A percentile compares a stretch with the other conserved stretches of the same genome.
Evolutionary conservation across 106 monocot genomes (phyloP).

Genomic region (Dendrobium catenatum): DNA sequence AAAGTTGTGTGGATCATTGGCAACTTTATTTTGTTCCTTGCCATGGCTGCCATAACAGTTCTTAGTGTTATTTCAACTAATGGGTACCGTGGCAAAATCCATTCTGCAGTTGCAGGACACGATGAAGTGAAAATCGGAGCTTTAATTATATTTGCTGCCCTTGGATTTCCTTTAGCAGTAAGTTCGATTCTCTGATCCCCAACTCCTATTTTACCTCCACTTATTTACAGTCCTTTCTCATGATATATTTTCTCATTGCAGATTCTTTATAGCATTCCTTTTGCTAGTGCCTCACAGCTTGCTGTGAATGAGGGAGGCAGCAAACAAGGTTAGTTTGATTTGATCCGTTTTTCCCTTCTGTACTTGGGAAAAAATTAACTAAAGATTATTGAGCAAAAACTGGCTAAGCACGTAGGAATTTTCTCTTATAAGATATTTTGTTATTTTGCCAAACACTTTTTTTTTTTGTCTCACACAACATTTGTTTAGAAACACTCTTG

Average conservation of each 20-base stretch:
- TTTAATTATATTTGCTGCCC: conserved; percentile 11
- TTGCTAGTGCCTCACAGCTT: conserved; percentile 13
- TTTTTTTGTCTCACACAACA: too few species aligned
- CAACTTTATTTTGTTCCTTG: conserved; percentile 2
- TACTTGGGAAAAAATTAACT: too few species aligned
- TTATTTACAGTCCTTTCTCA: neutral
- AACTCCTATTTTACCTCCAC: neutral
- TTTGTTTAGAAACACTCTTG: too few species aligned
- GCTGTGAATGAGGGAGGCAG: conserved; percentile 12
- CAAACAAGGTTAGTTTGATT: conserved; percentile 14
- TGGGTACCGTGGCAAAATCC: conserved; percentile 1
- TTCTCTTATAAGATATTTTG: too few species aligned
- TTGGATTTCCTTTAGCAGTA: conserved; percentile 26
- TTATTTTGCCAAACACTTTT: too few species aligned
- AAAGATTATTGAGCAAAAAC: too few species aligned
- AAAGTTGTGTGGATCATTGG: conserved; percentile 3
- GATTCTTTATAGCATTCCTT: conserved; percentile 22
- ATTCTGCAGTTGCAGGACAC: conserved; percentile 2
- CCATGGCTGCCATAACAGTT: conserved; percentile 3
- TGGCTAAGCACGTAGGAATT: neutral
- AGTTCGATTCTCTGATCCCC: conserved; percentile 2
- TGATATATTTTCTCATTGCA: neutral
- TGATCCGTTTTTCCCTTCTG: too few species aligned
- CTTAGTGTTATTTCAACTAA: conserved; percentile 7
- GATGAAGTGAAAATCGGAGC: conserved; percentile 11